These are phyloP conservation scores for Fusarium sp. DNA, from an alignment of 2,329 filamentous ascomycete genomes.

Conservation along the genomic window DNA sequence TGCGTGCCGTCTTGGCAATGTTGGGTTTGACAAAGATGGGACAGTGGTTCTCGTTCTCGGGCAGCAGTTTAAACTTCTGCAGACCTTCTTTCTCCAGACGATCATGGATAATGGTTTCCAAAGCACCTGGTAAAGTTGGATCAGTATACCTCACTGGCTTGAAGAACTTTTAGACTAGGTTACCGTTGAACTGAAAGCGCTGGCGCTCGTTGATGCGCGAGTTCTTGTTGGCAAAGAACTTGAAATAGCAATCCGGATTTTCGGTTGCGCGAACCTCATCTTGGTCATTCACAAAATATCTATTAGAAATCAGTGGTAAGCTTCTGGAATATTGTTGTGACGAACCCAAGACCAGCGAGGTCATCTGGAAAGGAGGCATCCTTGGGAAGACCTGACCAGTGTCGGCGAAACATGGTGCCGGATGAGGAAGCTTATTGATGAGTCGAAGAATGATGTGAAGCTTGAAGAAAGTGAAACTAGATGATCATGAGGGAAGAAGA, in stretches of 20 bases:
- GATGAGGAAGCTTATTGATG: background rate
- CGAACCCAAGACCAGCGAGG: constrained; percentile 79
- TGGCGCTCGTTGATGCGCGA: constrained; percentile 83
- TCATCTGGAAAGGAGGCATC: constrained; percentile 77
- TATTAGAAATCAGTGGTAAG: constrained; percentile 52
- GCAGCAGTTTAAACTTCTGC: constrained; percentile 66
- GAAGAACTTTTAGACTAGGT: constrained; percentile 38
- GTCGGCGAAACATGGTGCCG: constrained; percentile 79
- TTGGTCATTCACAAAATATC: constrained; percentile 83
- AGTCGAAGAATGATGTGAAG: background rate
- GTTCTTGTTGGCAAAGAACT: constrained; percentile 81
- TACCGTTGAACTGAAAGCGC: constrained; percentile 81
- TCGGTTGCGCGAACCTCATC: constrained; percentile 82
- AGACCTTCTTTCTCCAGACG: constrained; percentile 76
- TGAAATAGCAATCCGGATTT: constrained; percentile 78
- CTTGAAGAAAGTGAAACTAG: background rate
- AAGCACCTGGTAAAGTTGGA: constrained; percentile 66
- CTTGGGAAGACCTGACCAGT: constrained; percentile 76
- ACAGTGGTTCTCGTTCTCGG: constrained; percentile 68
- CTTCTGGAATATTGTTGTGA: background rate
- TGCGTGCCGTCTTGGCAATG: constrained; percentile 69
- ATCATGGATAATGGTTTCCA: constrained; percentile 71
- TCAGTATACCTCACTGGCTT: background rate
- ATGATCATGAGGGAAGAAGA: background rate
- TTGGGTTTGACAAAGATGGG: constrained; percentile 74